Evolutionary conservation across 225 moss, liverwort and hornwort genomes (phyloP), one percentile per base, ranked within the genome.

Genomic region (Pseudoscleropodium purum): DNA sequence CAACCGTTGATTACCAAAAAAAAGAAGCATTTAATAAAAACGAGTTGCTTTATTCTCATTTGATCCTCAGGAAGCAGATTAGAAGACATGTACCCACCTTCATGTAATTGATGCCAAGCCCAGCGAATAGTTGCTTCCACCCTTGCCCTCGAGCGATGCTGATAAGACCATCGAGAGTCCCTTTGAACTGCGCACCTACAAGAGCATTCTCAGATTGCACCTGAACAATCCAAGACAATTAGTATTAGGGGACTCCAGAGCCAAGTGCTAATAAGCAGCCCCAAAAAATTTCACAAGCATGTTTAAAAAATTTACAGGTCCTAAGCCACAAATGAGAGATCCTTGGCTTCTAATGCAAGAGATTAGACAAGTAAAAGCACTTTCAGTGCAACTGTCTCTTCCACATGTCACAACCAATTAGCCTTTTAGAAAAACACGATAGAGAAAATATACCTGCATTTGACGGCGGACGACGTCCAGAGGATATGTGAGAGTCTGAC

Each of bases 41-140:
- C 8, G 74, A 9, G 17, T 56, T 79, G 31, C 59, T 31, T 66
- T 25, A 36, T 24, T 73, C 79, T 59, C n/a, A 80, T 27, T 61
- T 6, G 34, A 63, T 66, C 47, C 43, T 36, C 18, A 60, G 14
- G 52, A 74, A 56, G 51, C 52, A 59, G 34, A 74, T 59, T 67
- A 43, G 30, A 61, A 79, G 52, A 76, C 54, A 77, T 86, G 36
- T 43, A 79, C 84, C 36, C 86, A 94, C 98, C 95, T 98, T 98
- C 65, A 98, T 67, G 82, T 98, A 98, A 86, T 98, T 97, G 85
- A 98, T 96, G 85, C 98, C 96, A 37, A 98, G 94, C 73, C 98
- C 97, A 78, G 96, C 97, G 84, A 97, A 98, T 56, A 98, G 86
- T 81, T 98, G 98, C 89, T 95, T 97, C 97, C 96, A 97, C 56